Evolutionary conservation across 495 filamentous ascomycete genomes (phyloP), one percentile per base, ranked within the genome.

Genomic region (Massariosphaeria phaeospora): DNA sequence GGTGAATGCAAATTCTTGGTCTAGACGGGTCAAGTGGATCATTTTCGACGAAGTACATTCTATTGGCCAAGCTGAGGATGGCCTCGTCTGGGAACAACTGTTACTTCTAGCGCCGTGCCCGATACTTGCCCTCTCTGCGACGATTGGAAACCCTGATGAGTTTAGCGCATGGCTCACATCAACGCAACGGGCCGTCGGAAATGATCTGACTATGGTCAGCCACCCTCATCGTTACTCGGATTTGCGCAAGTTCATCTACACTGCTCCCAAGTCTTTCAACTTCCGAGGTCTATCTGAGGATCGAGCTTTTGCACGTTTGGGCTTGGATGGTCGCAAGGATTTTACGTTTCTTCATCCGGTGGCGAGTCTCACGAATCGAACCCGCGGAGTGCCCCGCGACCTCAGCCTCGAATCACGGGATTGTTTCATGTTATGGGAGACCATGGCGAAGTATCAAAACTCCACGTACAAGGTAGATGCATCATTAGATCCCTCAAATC

Each of bases 21-120:
- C 85, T 1, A 69, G 71, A 2, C 68, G 81, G 48, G 73, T 91
- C 3, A 83, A 77, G 49, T 73, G 84, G 12, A 89, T 91, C 61
- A 90, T 90, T 30, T 89, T 89, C 50, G 87, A 91, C 56, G 86
- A 90, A 68, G 79, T 90, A n/a, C 86, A 91, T 65, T 87, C 76
- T 13, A 89, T 90, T 48, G 84, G 85, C 0, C 82, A 89, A 66
- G 77, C 82, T 1, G 81, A 89, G 15, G 86, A 91, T 62, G 86
- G 86, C 45, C 69, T 89, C 10, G 74, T 91, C 1, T 91, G 86
- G 86, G 86, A 91, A 57, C 86, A 91, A 59, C 72, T 91, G 8
- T 71, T 90, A 11, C 75, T 90, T 0, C 70, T 88, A 24, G 75
- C 86, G 0, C 84, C 86, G 8, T 89, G 86, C 59, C 86, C 84